phyloP scores from a whole-genome alignment of 768 basidiomycete species.

The Serendipita sp. region DNA sequence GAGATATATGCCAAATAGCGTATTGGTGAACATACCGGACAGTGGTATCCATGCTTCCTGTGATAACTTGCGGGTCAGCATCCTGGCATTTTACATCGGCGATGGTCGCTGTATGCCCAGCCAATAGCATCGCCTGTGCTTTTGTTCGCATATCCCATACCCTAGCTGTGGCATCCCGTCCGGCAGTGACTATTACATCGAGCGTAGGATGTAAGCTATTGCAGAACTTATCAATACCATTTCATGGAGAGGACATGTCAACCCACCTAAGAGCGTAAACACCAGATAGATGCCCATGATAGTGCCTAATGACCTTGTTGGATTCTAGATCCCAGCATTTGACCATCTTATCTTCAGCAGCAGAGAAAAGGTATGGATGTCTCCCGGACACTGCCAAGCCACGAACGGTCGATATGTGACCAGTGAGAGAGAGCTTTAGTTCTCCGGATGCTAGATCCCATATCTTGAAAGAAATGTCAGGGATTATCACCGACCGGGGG shows the following conservation, averaged over 20 bases:
- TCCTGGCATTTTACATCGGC: slow-evolving; percentile 94
- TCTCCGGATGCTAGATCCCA: slow-evolving; percentile 99
- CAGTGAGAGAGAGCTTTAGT: slow-evolving; percentile 87
- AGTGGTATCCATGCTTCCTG: slow-evolving; percentile 96
- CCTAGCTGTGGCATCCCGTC: slow-evolving; percentile 89
- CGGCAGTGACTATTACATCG: slow-evolving; percentile 86
- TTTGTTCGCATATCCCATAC: slow-evolving; percentile 99
- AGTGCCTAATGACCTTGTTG: slow-evolving; percentile 97
- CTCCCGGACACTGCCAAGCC: slow-evolving; percentile 83
- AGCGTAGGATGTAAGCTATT: slow-evolving; percentile 77
- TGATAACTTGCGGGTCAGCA: slow-evolving; percentile 94
- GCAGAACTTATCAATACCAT: neutral
- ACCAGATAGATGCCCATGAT: slow-evolving; percentile 95
- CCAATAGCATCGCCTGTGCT: slow-evolving; percentile 81
- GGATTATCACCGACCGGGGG: neutral
- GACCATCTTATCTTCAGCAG: slow-evolving; percentile 99
- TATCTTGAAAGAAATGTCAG: slow-evolving; percentile 26
- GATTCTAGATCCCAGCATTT: slow-evolving; percentile 99
- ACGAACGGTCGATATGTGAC: slow-evolving; percentile 92
- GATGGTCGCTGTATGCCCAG: slow-evolving; percentile 89
- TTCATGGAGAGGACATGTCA: neutral
- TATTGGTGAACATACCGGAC: slow-evolving; percentile 39
- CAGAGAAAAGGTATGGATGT: slow-evolving; percentile 95
- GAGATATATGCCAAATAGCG: neutral
- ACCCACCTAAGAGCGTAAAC: slow-evolving; percentile 67